phyloP scores from a whole-genome alignment of 2,329 filamentous ascomycete species.

The Penicillium brasilianum region DNA sequence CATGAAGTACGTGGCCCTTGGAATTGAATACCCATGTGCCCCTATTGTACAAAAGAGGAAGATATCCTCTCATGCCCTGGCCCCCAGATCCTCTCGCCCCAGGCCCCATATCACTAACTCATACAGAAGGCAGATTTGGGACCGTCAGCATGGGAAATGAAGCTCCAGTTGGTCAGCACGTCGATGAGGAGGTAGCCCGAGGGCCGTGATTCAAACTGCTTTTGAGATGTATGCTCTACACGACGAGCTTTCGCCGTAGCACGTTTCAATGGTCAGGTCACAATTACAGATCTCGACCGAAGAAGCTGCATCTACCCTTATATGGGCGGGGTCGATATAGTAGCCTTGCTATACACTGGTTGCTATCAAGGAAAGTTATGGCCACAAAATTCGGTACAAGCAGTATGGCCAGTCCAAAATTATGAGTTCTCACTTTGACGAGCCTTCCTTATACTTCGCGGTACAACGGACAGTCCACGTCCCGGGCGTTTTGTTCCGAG shows the following conservation, averaged over 20 bases:
- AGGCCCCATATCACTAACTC: not conserved
- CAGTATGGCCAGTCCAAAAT: too few species aligned
- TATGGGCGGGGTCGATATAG: too few species aligned
- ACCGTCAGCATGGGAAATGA: not conserved
- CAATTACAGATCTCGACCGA: too few species aligned
- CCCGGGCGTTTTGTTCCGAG: too few species aligned
- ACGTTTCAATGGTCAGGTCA: too few species aligned
- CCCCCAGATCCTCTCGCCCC: not conserved
- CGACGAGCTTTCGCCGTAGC: not conserved
- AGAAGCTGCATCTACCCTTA: too few species aligned
- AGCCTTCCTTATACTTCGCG: too few species aligned
- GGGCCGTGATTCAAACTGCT: not conserved
- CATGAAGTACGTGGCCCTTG: not conserved
- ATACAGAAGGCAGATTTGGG: not conserved
- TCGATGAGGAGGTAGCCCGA: too few species aligned
- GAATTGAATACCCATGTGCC: not conserved
- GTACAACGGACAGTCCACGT: too few species aligned
- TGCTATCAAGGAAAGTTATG: too few species aligned
- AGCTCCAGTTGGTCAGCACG: not conserved
- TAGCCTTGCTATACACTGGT: not conserved
- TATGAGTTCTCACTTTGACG: too few species aligned
- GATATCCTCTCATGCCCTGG: not conserved
- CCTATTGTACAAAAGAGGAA: not conserved
- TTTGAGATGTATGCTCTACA: not conserved
- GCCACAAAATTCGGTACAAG: too few species aligned